A percentile compares a stretch with the other conserved stretches of the same genome.
These are phyloP conservation scores for Aquilaria sinensis DNA, from an alignment of 345 rosid genomes.

Conservation along the genomic window DNA sequence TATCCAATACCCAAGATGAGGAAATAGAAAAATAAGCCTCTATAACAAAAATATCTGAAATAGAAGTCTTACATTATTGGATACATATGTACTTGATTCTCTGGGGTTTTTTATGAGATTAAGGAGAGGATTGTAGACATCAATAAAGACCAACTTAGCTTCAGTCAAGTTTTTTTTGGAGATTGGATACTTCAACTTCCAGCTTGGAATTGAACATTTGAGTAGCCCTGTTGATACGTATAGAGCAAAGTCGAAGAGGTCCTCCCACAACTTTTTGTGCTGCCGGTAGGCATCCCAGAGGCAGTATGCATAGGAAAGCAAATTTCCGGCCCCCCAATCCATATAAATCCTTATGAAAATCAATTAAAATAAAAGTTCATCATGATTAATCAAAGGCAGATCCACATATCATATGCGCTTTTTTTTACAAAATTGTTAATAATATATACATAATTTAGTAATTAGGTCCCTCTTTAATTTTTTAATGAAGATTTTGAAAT, in stretches of 20 bases:
- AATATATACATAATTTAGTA: no score
- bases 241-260: background rate
- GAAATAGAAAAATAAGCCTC: no score
- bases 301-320: conserved; percentile 6
- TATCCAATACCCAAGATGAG: no score
- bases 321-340: conserved; percentile 20
- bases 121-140: conserved; percentile 20
- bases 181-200: conserved; percentile 6
- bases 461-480: no score
- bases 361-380: no score
- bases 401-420: no score
- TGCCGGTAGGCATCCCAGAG: conserved; percentile 18
- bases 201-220: conserved; percentile 18
- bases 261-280: conserved; percentile 1
- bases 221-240: background rate
- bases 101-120: conserved; percentile 6
- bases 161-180: background rate
- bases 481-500: no score
- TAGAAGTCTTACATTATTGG: background rate
- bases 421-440: no score
- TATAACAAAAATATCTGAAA: no score
- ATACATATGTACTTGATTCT: background rate
- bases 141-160: conserved; percentile 12
- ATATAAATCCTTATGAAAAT: conserved; percentile 8
- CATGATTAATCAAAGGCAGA: no score